These are phyloP conservation scores for Cyanidioschyzon merolae DNA, from an alignment of 23 red algal genomes.

Conservation along the genomic window DNA sequence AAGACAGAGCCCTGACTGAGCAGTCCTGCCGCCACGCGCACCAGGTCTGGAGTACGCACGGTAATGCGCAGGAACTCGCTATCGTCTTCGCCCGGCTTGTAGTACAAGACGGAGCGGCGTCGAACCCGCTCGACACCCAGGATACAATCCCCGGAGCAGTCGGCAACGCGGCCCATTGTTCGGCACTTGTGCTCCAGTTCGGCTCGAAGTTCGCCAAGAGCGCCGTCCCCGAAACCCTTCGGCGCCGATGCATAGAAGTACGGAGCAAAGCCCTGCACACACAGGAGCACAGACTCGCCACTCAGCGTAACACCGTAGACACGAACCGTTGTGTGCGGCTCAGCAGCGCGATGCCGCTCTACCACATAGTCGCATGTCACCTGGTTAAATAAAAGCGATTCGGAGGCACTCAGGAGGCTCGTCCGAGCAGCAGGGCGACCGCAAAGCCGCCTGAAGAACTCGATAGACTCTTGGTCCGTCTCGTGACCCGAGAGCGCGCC, in stretches of 20 bases:
- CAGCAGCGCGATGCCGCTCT: background rate
- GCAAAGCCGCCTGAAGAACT: background rate
- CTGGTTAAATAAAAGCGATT: conserved; percentile 3
- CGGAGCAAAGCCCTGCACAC: conserved; percentile 59
- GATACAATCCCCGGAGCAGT: background rate
- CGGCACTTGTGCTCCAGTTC: background rate
- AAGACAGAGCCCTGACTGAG: conserved; percentile 29
- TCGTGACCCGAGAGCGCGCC: background rate
- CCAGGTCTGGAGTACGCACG: conserved; percentile 29
- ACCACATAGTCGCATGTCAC: background rate
- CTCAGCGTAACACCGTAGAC: conserved; percentile 63
- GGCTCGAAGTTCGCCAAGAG: conserved; percentile 3
- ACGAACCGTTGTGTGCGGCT: conserved; percentile 30
- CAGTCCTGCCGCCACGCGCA: conserved; percentile 34
- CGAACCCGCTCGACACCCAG: conserved; percentile 31
- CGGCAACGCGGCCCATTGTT: background rate
- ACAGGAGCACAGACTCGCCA: conserved; percentile 39
- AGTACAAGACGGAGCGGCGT: conserved; percentile 74
- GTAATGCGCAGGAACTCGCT: conserved; percentile 60
- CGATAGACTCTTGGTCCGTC: background rate
- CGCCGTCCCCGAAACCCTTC: background rate
- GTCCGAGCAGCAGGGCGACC: background rate
- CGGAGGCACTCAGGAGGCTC: background rate
- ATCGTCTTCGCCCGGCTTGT: conserved; percentile 53
- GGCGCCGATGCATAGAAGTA: conserved; percentile 63